A percentile compares a stretch with the other conserved stretches of the same genome.
Evolutionary conservation across 2,329 filamentous ascomycete genomes (phyloP).

Genomic region (Stagonosporopsis chrysanthemi): DNA sequence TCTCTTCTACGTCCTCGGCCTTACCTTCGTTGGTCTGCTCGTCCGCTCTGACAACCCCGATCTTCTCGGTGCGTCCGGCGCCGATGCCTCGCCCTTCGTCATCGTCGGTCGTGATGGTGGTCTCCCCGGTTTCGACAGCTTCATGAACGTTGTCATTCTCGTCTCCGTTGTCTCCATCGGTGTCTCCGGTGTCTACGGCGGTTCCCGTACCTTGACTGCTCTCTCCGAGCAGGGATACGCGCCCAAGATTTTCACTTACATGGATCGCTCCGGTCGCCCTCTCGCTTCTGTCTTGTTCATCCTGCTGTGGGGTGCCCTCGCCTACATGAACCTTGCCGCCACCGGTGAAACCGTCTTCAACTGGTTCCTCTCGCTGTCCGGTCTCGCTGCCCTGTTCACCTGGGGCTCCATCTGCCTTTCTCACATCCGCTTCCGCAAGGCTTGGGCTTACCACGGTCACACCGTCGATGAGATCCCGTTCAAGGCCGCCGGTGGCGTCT

Average conservation of each 20-base stretch:
- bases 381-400: constrained; percentile 77
- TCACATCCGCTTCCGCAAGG: constrained; percentile 85
- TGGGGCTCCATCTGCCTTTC: constrained; percentile 87
- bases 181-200: constrained; percentile 66
- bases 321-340: constrained; percentile 67
- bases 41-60: constrained; percentile 43
- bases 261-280: constrained; percentile 82
- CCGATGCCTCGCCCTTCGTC: constrained; percentile 69
- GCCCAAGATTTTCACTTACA: constrained; percentile 77
- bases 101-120: constrained; percentile 69
- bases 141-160: constrained; percentile 73
- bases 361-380: constrained; percentile 81
- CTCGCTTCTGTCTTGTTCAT: constrained; percentile 75
- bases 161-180: constrained; percentile 67
- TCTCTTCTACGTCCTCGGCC: constrained; percentile 55
- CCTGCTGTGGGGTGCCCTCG: constrained; percentile 73
- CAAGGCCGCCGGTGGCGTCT: constrained; percentile 51
- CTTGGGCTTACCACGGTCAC: constrained; percentile 49
- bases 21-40: constrained; percentile 55
- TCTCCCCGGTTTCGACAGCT: constrained; percentile 65
- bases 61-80: constrained; percentile 48
- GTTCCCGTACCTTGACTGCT: constrained; percentile 64
- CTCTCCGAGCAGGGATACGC: constrained; percentile 68
- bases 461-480: constrained; percentile 56
- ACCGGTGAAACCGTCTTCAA: constrained; percentile 66